Percentiles rank a stretch among this genome's conserved stretches.
Conservation (phyloP, 495 filamentous ascomycete genomes). For the Tuber magnatum region DNA sequence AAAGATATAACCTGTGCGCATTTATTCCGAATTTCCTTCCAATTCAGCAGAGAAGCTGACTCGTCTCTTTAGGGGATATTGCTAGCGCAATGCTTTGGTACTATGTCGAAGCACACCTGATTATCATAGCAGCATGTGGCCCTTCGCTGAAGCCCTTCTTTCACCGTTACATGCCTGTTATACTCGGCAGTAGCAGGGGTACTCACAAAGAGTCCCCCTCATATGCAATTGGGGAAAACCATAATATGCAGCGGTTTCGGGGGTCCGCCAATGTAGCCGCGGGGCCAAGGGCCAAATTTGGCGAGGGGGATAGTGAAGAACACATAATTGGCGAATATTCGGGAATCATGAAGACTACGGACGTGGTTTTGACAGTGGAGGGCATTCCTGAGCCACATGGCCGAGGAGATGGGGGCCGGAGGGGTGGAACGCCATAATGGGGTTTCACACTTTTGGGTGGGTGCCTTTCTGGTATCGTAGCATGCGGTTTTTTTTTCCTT, state of each 20-base stretch:
- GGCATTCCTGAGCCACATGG: not conserved
- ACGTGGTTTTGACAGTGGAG: conserved; percentile 9
- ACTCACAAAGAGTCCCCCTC: not conserved
- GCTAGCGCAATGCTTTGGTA: conserved; percentile 8
- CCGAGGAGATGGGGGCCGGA: not conserved
- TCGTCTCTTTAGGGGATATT: conserved; percentile 5
- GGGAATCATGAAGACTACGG: conserved; percentile 7
- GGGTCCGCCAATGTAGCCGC: not conserved
- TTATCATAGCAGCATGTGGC: conserved; percentile 8
- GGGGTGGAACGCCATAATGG: not conserved
- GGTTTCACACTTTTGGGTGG: not conserved
- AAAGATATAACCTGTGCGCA: conserved; percentile 11
- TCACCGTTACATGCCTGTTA: not conserved
- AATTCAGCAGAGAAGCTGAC: not conserved
- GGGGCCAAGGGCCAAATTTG: not conserved
- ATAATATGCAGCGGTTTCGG: not conserved
- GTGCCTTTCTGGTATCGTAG: not conserved
- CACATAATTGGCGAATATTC: conserved; percentile 3
- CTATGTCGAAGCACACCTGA: conserved; percentile 7
- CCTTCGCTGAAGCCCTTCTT: conserved; percentile 5
- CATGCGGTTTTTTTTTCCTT: not conserved
- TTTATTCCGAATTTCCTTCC: not conserved
- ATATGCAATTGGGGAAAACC: not conserved
- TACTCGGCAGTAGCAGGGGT: not conserved
- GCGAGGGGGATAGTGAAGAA: conserved; percentile 6